Conservation (phyloP, 2,329 filamentous ascomycete species). For the Xylaria digitata region DNA sequence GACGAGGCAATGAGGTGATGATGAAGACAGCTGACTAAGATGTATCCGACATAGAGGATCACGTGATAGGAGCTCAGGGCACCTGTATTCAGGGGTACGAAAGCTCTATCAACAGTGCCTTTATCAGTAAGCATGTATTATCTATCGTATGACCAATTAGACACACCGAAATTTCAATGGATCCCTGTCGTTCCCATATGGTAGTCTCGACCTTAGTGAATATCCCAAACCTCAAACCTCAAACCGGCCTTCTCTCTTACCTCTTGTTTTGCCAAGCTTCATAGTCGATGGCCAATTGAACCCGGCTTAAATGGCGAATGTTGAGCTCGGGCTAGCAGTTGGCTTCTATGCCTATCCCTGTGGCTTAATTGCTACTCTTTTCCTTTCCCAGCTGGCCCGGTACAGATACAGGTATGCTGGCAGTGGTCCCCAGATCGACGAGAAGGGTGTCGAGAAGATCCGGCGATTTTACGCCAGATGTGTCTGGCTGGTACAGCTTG, state of each 20-base stretch:
- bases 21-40: no score
- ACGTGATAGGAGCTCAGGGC: no score
- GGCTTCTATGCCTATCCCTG: slow-evolving; percentile 58
- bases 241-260: background rate
- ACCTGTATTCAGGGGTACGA: no score
- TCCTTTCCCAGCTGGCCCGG: slow-evolving; percentile 53
- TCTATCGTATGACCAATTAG: slow-evolving; percentile 15
- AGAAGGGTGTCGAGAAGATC: slow-evolving; percentile 48
- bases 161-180: background rate
- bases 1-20: no score
- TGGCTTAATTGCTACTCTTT: slow-evolving; percentile 52
- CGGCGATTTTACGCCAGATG: slow-evolving; percentile 49
- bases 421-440: slow-evolving; percentile 44
- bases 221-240: background rate
- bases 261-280: slow-evolving; percentile 18
- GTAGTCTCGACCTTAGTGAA: background rate
- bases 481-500: slow-evolving; percentile 53
- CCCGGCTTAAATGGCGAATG: slow-evolving; percentile 48
- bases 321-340: slow-evolving; percentile 52
- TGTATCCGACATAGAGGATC: no score
- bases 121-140: slow-evolving; percentile 3
- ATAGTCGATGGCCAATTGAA: slow-evolving; percentile 27
- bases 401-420: slow-evolving; percentile 51
- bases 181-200: slow-evolving; percentile 5
- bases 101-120: no score